phyloP scores from a whole-genome alignment of 345 rosid genomes.

The Zanthoxylum bungeanum region DNA sequence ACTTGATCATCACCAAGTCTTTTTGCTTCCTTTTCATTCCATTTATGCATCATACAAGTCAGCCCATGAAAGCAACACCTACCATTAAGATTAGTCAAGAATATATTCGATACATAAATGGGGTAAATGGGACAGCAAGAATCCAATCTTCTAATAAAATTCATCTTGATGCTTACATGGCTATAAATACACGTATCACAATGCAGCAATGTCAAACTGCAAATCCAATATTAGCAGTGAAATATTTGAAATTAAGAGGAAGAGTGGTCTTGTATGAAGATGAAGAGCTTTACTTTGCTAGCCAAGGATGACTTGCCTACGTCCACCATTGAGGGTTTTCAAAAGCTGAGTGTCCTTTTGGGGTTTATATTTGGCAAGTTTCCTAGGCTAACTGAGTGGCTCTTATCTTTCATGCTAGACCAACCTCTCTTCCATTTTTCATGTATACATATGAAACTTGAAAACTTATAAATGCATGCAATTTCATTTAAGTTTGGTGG shows the following conservation, averaged over 20 bases:
- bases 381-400: neutral
- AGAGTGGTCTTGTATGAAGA: neutral
- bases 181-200: neutral
- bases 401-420: neutral
- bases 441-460: too few species aligned
- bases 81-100: too few species aligned
- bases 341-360: neutral
- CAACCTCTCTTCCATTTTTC: neutral
- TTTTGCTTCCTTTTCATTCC: too few species aligned
- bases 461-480: too few species aligned
- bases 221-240: neutral
- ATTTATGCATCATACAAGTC: too few species aligned
- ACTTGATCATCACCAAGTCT: too few species aligned
- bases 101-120: too few species aligned
- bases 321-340: neutral
- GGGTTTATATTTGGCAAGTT: neutral
- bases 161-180: too few species aligned
- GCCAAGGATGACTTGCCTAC: neutral
- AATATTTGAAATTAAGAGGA: neutral
- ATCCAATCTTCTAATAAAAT: neutral
- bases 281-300: neutral
- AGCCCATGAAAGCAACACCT: too few species aligned
- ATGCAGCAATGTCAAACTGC: neutral
- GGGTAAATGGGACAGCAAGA: too few species aligned
- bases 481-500: too few species aligned